These are phyloP conservation scores for Pseudozyma tsukubaensis DNA, from an alignment of 1,284 basidiomycete species.

Conservation along the genomic window DNA sequence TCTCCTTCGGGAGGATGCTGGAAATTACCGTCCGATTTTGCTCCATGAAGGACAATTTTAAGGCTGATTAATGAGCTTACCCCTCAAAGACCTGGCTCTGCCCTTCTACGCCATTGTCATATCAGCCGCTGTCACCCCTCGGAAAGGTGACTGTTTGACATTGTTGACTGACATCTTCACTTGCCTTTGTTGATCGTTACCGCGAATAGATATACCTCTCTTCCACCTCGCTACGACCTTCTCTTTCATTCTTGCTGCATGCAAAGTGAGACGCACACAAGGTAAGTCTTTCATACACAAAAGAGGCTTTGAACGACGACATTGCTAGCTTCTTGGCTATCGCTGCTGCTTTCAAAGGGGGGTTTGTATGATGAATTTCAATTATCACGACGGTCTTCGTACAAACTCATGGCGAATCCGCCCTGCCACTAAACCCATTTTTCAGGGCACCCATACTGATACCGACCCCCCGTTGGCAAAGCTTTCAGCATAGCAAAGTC, in stretches of 20 bases:
- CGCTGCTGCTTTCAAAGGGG: neutral
- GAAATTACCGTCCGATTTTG: slow-evolving; percentile 66
- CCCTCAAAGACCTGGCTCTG: neutral
- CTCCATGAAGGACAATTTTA: slow-evolving; percentile 55
- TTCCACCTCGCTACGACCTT: no score
- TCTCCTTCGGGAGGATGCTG: slow-evolving; percentile 44
- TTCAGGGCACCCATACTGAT: slow-evolving; percentile 57
- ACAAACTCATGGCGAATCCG: slow-evolving; percentile 59
- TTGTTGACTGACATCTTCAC: no score
- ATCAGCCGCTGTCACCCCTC: no score
- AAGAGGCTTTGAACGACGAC: no score
- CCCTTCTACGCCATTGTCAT: no score
- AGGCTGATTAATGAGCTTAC: slow-evolving; percentile 62
- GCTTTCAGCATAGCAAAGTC: neutral
- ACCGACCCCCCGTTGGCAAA: neutral
- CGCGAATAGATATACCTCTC: no score
- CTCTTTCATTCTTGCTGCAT: no score
- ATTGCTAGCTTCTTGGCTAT: no score
- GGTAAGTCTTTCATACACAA: neutral
- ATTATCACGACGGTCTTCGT: slow-evolving; percentile 66
- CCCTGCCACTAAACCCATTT: slow-evolving; percentile 65
- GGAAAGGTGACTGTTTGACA: no score
- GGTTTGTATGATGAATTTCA: slow-evolving; percentile 47
- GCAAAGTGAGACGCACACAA: no score
- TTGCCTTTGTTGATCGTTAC: no score